Evolutionary conservation across 1,284 basidiomycete genomes (phyloP).

Genomic region (Hortiboletus rubellus): DNA sequence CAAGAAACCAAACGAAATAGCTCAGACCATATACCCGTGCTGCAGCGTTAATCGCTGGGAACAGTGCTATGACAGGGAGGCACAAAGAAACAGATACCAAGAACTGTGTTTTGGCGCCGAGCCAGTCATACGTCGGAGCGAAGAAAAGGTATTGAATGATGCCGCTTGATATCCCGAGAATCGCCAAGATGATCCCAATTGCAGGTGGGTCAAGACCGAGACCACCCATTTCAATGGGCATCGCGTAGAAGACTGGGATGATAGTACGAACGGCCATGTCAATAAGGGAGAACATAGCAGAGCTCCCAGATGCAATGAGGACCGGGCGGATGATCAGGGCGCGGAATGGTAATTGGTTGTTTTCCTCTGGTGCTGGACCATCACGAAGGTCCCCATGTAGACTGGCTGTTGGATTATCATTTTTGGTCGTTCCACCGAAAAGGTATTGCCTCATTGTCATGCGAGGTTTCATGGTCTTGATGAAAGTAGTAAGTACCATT

Average conservation of each 20-base stretch:
- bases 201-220: conserved; percentile 40
- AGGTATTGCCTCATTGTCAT: conserved; percentile 22
- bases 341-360: conserved; percentile 37
- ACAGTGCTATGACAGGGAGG: conserved; percentile 39
- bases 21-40: conserved; percentile 28
- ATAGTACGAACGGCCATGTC: conserved; percentile 43
- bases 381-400: background rate
- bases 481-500: conserved; percentile 2
- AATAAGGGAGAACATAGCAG: conserved; percentile 40
- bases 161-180: conserved; percentile 43
- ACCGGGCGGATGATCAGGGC: conserved; percentile 40
- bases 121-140: conserved; percentile 37
- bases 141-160: conserved; percentile 43
- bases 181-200: conserved; percentile 44
- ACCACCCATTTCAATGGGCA: conserved; percentile 45
- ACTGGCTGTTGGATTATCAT: background rate
- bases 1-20: conserved; percentile 35
- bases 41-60: conserved; percentile 40
- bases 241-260: conserved; percentile 46
- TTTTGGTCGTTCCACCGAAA: conserved; percentile 14
- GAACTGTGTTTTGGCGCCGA: conserved; percentile 42
- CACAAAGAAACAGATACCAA: conserved; percentile 33
- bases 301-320: conserved; percentile 43
- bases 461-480: conserved; percentile 19
- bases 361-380: background rate